Percentiles rank a stretch among this genome's conserved stretches.
phyloP scores from a whole-genome alignment of 768 basidiomycete genomes.

The Lactarius evosmus region DNA sequence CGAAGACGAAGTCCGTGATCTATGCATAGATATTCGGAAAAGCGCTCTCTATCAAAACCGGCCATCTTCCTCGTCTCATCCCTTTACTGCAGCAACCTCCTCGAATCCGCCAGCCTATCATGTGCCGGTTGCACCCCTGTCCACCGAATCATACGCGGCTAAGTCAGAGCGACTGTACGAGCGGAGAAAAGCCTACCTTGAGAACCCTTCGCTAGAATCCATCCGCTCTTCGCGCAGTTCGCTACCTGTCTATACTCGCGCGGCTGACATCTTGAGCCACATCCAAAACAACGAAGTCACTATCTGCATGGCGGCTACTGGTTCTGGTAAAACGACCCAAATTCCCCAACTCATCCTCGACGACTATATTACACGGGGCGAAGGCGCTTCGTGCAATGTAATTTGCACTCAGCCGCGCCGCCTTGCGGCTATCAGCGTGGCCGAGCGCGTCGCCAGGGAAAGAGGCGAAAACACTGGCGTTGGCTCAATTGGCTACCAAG shows the following conservation, averaged over 20 bases:
- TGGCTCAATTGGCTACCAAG: conserved; percentile 80
- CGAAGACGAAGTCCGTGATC: conserved; percentile 66
- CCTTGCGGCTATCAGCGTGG: conserved; percentile 88
- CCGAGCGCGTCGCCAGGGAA: conserved; percentile 87
- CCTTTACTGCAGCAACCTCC: conserved; percentile 9
- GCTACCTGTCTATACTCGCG: conserved; percentile 73
- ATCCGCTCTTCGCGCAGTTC: conserved; percentile 66
- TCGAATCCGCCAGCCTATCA: conserved; percentile 28
- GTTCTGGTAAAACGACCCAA: conserved; percentile 94
- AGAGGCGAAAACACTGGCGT: conserved; percentile 67
- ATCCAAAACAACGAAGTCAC: conserved; percentile 79
- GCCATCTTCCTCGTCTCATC: conserved; percentile 37
- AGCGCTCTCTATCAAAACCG: conserved; percentile 65
- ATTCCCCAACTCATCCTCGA: conserved; percentile 91
- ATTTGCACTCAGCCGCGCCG: conserved; percentile 92
- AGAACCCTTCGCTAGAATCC: conserved; percentile 53
- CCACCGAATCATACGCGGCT: conserved; percentile 34
- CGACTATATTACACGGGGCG: conserved; percentile 68
- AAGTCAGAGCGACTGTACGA: conserved; percentile 60
- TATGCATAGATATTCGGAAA: conserved; percentile 62
- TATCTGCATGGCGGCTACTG: conserved; percentile 85
- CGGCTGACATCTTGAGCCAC: conserved; percentile 62
- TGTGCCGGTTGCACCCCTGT: conserved; percentile 29
- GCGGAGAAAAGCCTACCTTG: conserved; percentile 56
- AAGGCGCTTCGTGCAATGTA: conserved; percentile 84